Percentiles rank a stretch among this genome's conserved stretches.
Conservation (phyloP, 768 basidiomycete genomes). For the Cystofilobasidium macerans region DNA sequence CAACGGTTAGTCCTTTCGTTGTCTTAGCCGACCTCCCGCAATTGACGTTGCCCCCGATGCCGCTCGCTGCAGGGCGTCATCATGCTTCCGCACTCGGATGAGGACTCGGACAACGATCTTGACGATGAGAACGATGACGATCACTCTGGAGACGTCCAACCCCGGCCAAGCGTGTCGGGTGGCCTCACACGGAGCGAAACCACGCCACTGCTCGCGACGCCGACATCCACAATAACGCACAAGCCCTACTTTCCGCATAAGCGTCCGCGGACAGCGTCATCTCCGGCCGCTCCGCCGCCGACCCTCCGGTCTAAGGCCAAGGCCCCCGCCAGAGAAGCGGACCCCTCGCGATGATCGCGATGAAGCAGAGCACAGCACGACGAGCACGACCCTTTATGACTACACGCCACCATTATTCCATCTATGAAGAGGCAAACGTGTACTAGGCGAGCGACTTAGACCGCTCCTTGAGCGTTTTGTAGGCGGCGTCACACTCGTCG, state of each 20-base stretch:
- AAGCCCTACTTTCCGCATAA: conserved; percentile 25
- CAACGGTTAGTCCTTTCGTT: not conserved
- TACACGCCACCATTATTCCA: not conserved
- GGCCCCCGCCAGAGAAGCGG: not conserved
- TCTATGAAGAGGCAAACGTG: not conserved
- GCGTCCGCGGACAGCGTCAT: conserved; percentile 13
- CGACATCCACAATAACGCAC: not conserved
- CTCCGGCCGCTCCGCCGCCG: conserved; percentile 4
- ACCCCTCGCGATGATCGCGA: not conserved
- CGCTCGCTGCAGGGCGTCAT: conserved; percentile 55
- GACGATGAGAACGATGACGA: conserved; percentile 37
- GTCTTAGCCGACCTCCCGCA: not conserved
- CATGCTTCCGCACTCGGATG: conserved; percentile 61
- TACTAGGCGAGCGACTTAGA: not conserved
- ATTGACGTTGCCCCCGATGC: not conserved
- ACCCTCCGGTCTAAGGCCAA: not conserved
- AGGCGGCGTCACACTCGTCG: not conserved
- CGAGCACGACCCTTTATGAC: not conserved
- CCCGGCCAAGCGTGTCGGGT: not conserved
- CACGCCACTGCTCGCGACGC: conserved; percentile 8
- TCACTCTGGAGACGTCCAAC: not conserved
- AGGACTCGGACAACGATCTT: conserved; percentile 50
- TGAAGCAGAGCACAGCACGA: not conserved
- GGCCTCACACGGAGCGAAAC: conserved; percentile 1
- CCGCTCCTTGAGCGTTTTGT: not conserved